Base-by-base conservation (phyloP, 2,329 filamentous ascomycete species). In the Cladophialophora carrionii region DNA sequence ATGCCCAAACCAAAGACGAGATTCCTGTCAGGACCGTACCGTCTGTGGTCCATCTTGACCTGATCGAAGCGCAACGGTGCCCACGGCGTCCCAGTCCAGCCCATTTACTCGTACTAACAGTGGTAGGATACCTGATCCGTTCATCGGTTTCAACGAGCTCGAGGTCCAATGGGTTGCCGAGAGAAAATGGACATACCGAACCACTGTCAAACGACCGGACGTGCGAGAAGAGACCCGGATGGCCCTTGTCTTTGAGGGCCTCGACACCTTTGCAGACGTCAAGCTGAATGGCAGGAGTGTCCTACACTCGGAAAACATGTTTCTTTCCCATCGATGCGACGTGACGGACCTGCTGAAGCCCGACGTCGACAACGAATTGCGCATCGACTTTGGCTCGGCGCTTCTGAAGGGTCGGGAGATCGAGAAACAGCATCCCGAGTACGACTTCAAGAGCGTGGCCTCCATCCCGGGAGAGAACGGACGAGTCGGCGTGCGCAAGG, bases 181-280 rank as follows among this genome's bases (percentile, higher is more conserved):
- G 2, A 10, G 24, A 20, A 34, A 54, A 31, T 54, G 52, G 52
- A 20, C 24, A 3, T 54, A 54, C 29, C 24, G 26, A 10, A 54
- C 52, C 17, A 54, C 29, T 32, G 3, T 54, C n/a, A 31, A 12
- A 20, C 24, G 26, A 20, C 52, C 52, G 29, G n/a, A 34, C 12
- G 29, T 54, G 24, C 52, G 29, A 32, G 24, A 26, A 26, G 48
- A 20, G 14, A 51, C 71, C 10, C 74, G 77, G 57, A 82, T 82
- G 65, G 83, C 84, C 0, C 76, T 94, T 37, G 87, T 84, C 0
- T 92, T 94, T 73, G 88, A 91, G 63, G 91, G 91, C 0, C 81
- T 94, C 54, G 91, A 94, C 74, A 94, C 91, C 0, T 92, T 90
- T 77, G 90, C 90, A 1, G 88, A 83, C 0, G 90, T 92, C 31